These are phyloP conservation scores for Dothideomycetes sp. DNA, from an alignment of 2,329 filamentous ascomycete species.

Conservation along the genomic window DNA sequence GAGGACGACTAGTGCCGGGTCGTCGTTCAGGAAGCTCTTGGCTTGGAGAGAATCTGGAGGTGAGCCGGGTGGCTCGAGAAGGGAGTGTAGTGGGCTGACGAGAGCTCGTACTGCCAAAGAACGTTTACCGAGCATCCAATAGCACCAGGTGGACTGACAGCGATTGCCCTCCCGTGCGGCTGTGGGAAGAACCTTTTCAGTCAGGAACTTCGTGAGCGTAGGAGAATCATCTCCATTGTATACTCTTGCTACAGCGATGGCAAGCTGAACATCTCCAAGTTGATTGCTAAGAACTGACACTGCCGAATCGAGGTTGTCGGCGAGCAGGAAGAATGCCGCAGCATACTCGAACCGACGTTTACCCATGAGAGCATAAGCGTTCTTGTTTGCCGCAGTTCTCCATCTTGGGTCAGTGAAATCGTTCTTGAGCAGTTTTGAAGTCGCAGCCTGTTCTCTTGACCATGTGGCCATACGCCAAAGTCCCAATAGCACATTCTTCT, in stretches of 20 bases:
- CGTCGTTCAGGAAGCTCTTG: constrained; percentile 77
- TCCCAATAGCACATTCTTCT: constrained; percentile 82
- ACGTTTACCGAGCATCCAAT: constrained; percentile 76
- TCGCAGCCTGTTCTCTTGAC: constrained; percentile 76
- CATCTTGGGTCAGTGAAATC: constrained; percentile 83
- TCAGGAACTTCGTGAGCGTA: constrained; percentile 62
- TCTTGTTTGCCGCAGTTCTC: constrained; percentile 85
- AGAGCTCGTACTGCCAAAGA: constrained; percentile 79
- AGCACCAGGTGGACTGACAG: constrained; percentile 93
- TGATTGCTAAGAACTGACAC: constrained; percentile 80
- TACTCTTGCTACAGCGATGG: constrained; percentile 76
- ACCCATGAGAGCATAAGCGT: constrained; percentile 89
- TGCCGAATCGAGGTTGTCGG: constrained; percentile 74
- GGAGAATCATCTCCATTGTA: constrained; percentile 79
- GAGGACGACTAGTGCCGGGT: constrained; percentile 77
- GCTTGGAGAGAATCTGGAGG: constrained; percentile 55
- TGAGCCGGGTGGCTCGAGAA: constrained; percentile 59
- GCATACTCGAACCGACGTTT: constrained; percentile 90
- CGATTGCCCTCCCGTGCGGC: constrained; percentile 77
- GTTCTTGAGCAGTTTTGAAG: constrained; percentile 71
- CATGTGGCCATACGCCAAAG: constrained; percentile 92
- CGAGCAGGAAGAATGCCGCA: constrained; percentile 89
- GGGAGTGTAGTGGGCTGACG: constrained; percentile 58
- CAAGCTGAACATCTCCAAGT: constrained; percentile 79
- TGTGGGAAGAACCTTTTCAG: constrained; percentile 67